These are phyloP conservation scores for Aspergillus novoparasiticus DNA, from an alignment of 2,329 filamentous ascomycete species.

Conservation along the genomic window DNA sequence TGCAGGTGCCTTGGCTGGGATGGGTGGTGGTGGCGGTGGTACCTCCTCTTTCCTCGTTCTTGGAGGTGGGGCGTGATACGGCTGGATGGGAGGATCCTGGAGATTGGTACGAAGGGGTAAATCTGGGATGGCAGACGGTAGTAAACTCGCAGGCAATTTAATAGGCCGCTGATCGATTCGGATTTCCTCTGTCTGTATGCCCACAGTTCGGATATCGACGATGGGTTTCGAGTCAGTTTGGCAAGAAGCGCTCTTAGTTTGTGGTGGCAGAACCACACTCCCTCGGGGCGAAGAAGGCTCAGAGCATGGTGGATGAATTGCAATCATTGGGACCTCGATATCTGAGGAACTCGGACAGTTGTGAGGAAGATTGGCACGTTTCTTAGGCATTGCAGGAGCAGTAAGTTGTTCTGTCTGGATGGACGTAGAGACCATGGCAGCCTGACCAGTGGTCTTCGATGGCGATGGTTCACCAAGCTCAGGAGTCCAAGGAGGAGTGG, in stretches of 20 bases:
- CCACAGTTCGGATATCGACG: constrained; percentile 54
- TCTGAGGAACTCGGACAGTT: constrained; percentile 18
- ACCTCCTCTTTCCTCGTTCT: constrained; percentile 33
- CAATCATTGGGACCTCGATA: constrained; percentile 77
- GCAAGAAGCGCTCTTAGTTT: constrained; percentile 77
- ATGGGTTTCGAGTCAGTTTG: constrained; percentile 67
- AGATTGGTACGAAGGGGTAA: constrained; percentile 40
- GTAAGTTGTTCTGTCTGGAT: constrained; percentile 39
- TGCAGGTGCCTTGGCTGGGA: constrained; percentile 28
- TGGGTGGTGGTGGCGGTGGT: constrained; percentile 43
- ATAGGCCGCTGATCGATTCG: constrained; percentile 76
- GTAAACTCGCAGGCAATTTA: constrained; percentile 74
- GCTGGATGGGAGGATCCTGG: constrained; percentile 33
- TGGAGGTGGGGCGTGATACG: constrained; percentile 38
- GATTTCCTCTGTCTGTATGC: constrained; percentile 89
- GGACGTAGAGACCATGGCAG: constrained; percentile 30
- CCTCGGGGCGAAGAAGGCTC: constrained; percentile 77
- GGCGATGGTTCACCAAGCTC: constrained; percentile 27
- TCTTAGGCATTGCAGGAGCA: constrained; percentile 18
- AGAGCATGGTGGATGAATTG: constrained; percentile 84
- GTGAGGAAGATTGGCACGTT: constrained; percentile 14
- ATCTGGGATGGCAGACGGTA: constrained; percentile 73
- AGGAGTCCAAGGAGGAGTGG: constrained; percentile 39
- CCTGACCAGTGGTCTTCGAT: constrained; percentile 14
- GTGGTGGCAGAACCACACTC: constrained; percentile 75